Conservation (phyloP, 192 early-diverging fungal species). For the Entomortierella beljakovae region DNA sequence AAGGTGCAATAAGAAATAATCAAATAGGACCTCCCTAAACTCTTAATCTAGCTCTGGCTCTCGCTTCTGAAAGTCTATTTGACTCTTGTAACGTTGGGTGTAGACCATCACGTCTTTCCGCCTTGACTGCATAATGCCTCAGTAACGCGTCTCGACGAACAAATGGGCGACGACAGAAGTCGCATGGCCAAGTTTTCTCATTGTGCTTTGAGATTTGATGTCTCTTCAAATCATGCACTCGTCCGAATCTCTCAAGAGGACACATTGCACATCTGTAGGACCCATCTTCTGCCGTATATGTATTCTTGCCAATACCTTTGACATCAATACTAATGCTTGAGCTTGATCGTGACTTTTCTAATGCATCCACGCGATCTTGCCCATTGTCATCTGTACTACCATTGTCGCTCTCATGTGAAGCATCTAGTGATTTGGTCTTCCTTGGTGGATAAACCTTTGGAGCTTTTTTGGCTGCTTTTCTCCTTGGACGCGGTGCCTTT, state of each 20-base stretch:
- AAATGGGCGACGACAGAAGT: conserved; percentile 31
- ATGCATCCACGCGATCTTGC: no score
- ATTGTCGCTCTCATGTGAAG: background rate
- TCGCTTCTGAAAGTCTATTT: conserved; percentile 14
- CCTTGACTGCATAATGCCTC: conserved; percentile 30
- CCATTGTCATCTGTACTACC: background rate
- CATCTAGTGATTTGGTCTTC: background rate
- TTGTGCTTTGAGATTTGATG: conserved; percentile 38
- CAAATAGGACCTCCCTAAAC: no score
- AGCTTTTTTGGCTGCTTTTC: background rate
- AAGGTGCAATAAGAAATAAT: no score
- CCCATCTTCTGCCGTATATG: conserved; percentile 7
- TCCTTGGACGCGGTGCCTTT: conserved; percentile 25
- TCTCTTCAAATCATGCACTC: conserved; percentile 28
- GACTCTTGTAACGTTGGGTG: conserved; percentile 17
- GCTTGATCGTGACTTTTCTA: background rate
- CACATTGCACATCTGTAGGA: conserved; percentile 13
- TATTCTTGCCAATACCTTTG: background rate
- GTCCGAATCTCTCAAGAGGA: conserved; percentile 24
- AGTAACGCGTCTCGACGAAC: conserved; percentile 30
- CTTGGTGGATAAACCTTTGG: conserved; percentile 44
- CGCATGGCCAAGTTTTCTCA: conserved; percentile 32
- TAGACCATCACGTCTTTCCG: conserved; percentile 15
- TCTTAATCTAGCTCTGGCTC: conserved; percentile 21
- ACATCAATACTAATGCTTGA: background rate